A percentile compares a stretch with the other conserved stretches of the same genome.
phyloP scores from a whole-genome alignment of 73 alveolate species.

The Paramecium caudatum region DNA sequence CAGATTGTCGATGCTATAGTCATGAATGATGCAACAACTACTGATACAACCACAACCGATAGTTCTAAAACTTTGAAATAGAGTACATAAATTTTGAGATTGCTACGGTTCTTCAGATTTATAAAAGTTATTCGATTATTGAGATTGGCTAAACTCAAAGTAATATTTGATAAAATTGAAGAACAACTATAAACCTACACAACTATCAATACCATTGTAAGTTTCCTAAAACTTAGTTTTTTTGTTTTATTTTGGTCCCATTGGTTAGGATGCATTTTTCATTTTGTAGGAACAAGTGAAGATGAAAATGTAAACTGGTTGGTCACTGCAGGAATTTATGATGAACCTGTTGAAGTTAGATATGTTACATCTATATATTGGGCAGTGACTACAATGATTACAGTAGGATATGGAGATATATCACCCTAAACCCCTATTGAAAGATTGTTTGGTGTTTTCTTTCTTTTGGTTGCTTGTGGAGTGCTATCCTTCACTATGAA shows the following conservation, averaged over 20 bases:
- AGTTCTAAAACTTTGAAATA: neutral
- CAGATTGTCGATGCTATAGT: neutral
- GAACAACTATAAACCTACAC: slow-evolving; percentile 20
- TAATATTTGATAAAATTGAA: slow-evolving; percentile 36
- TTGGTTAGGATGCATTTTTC: slow-evolving; percentile 64
- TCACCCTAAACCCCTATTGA: slow-evolving; percentile 80
- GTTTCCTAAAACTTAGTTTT: slow-evolving; percentile 47
- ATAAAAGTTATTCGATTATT: slow-evolving; percentile 44
- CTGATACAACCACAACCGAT: neutral
- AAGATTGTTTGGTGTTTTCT: slow-evolving; percentile 80
- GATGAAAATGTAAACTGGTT: slow-evolving; percentile 48
- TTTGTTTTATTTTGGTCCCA: slow-evolving; percentile 68
- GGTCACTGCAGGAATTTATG: slow-evolving; percentile 11
- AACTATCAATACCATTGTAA: slow-evolving; percentile 23
- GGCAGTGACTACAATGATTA: slow-evolving; percentile 86
- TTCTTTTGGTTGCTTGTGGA: slow-evolving; percentile 79
- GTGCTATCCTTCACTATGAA: slow-evolving; percentile 82
- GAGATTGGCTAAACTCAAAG: slow-evolving; percentile 45
- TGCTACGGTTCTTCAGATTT: slow-evolving; percentile 34
- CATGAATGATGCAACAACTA: neutral
- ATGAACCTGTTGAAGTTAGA: slow-evolving; percentile 9
- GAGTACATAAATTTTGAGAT: slow-evolving; percentile 32
- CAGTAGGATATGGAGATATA: slow-evolving; percentile 91
- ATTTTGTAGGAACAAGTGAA: slow-evolving; percentile 45
- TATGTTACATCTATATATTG: slow-evolving; percentile 85